Evolutionary conservation across 2,329 filamentous ascomycete species (phyloP), one percentile per base, ranked within the genome.

Genomic region (Atkinsonella texensis): DNA sequence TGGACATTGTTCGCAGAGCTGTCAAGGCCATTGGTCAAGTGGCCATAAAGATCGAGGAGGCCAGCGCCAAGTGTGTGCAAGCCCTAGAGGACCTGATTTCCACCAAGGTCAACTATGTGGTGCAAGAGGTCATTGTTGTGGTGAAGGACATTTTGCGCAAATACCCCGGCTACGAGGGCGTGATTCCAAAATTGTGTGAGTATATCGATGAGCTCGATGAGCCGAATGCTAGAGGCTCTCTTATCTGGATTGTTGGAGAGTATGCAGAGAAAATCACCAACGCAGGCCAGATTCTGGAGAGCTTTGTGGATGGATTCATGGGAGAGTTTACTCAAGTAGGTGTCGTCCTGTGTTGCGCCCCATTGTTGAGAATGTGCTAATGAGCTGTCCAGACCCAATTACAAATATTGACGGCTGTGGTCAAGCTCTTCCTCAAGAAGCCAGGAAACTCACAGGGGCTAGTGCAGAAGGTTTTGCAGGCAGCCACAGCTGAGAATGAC

Each of bases 261-360:
- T 98, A 98, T 65, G 93, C 93, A 0, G 93, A 98, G 73, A 98
- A 98, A 76, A 98, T 98, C 63, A 95, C 81, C 71, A 97, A 98
- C 61, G 93, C 93, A n/a, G 89, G 90, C 57, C 89, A 97, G 59
- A 97, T 98, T 56, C 70, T 98, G 53, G 78, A 83, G 49, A 84
- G 86, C 17, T 98, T 98, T 63, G 91, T 96, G 12, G 93, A 97
- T 52, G 85, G 83, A 0, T 97, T 98, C 67, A 86, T 87, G 66
- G 93, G 97, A 65, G 93, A 98, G 67, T 97, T 96, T 64, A 93
- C 90, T 49, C 91, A 94, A 75, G 86, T 88, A 49, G n/a, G 51
- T 46, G 23, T 23, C 18, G 28, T 13, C 31, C 15, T 15, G 28
- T 38, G 35, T 33, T 15, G 23, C 45, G 28, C 31, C 18, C 23